Conservation (phyloP, 192 early-diverging fungal species). For the Funneliformis mosseae region DNA sequence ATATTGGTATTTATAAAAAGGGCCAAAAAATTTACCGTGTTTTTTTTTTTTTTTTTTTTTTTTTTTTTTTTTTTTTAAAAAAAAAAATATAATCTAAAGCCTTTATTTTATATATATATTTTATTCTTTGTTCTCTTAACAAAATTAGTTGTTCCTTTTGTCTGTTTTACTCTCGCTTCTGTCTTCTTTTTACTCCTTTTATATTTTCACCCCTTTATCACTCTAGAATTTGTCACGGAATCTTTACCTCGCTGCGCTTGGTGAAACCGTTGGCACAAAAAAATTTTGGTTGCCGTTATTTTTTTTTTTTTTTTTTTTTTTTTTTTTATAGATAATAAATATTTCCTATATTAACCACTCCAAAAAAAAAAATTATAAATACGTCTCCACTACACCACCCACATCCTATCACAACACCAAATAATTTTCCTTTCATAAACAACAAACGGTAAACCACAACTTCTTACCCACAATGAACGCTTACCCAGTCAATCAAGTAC, state of each 20-base stretch:
- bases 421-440: neutral
- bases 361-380: neutral
- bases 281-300: neutral
- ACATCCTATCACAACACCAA: neutral
- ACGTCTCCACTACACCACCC: neutral
- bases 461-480: conserved; percentile 11
- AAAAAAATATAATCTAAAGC: no score
- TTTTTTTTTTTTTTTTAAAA: no score
- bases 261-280: conserved; percentile 21
- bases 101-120: no score
- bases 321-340: neutral
- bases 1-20: no score
- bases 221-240: conserved; percentile 1
- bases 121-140: no score
- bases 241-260: conserved; percentile 33
- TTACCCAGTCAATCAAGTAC: conserved; percentile 1
- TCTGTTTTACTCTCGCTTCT: neutral
- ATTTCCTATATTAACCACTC: neutral
- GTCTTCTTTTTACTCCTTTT: neutral
- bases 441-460: neutral
- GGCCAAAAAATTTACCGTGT: no score
- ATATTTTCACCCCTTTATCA: neutral
- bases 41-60: no score
- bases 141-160: no score
- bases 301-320: neutral